Evolutionary conservation across 176 grass and related monocot genomes (phyloP).

Genomic region (Hordeum marinum): DNA sequence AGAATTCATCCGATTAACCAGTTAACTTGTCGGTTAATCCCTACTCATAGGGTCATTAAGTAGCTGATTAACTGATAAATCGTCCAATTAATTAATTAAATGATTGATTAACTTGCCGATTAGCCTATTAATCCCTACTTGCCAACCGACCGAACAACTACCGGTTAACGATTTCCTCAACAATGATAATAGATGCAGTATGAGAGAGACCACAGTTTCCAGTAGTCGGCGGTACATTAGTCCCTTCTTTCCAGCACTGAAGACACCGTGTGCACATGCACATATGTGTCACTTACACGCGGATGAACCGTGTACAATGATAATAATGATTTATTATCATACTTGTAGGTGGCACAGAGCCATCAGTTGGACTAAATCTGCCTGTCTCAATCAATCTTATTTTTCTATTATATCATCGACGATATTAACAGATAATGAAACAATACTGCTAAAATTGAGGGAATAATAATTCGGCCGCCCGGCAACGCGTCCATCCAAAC

Average conservation of each 20-base stretch:
- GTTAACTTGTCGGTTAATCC: no score
- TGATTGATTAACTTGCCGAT: no score
- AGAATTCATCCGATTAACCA: no score
- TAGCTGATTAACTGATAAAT: no score
- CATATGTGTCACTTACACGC: neutral
- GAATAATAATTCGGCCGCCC: neutral
- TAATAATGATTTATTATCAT: no score
- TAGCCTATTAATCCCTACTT: no score
- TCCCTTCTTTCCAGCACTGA: neutral
- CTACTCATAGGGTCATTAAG: no score
- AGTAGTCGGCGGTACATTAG: neutral
- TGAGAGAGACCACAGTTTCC: neutral
- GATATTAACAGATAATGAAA: neutral
- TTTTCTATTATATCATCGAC: neutral
- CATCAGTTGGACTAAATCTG: neutral
- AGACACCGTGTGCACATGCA: neutral
- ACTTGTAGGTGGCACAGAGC: neutral
- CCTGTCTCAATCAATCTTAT: neutral
- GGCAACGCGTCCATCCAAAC: neutral
- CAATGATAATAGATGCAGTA: neutral
- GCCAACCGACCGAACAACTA: no score
- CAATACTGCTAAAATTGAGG: neutral
- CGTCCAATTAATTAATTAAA: no score
- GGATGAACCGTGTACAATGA: neutral
- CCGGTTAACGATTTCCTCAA: no score